Evolutionary conservation across 176 grass and related monocot genomes (phyloP).

Genomic region (Lolium multiflorum): DNA sequence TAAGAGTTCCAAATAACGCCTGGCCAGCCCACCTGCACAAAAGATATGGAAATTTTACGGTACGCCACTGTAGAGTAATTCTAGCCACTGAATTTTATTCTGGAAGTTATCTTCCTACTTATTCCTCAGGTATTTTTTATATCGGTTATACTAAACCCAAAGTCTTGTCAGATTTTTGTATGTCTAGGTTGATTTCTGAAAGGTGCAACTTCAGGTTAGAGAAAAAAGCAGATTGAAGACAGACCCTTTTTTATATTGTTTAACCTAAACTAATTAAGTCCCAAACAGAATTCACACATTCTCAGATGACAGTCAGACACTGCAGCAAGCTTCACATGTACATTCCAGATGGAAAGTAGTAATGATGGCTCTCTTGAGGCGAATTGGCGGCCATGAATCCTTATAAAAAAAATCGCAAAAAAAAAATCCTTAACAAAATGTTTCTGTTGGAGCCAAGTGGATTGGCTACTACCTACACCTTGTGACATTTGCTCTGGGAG

Average conservation of each 20-base stretch:
- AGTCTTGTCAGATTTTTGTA: background rate
- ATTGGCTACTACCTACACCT: background rate
- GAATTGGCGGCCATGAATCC: background rate
- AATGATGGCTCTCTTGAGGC: background rate
- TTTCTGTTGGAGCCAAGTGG: background rate
- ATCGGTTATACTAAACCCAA: background rate
- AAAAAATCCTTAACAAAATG: background rate
- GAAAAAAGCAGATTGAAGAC: background rate
- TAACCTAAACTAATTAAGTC: constrained; percentile 10
- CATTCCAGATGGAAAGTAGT: background rate
- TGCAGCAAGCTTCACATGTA: background rate
- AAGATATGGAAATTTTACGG: constrained; percentile 14
- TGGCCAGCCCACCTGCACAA: constrained; percentile 94
- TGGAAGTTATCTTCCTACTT: background rate
- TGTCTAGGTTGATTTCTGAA: background rate
- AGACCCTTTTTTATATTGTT: background rate
- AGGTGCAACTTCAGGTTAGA: background rate
- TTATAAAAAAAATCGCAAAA: background rate
- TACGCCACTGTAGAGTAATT: background rate
- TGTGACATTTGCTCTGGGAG: background rate
- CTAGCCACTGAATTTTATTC: background rate
- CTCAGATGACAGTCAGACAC: background rate
- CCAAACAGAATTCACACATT: constrained; percentile 18
- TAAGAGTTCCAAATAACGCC: constrained; percentile 95
- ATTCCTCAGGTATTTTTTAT: background rate